Evolutionary conservation across 306 rosid genomes (phyloP).

Genomic region (Coriaria nepalensis): DNA sequence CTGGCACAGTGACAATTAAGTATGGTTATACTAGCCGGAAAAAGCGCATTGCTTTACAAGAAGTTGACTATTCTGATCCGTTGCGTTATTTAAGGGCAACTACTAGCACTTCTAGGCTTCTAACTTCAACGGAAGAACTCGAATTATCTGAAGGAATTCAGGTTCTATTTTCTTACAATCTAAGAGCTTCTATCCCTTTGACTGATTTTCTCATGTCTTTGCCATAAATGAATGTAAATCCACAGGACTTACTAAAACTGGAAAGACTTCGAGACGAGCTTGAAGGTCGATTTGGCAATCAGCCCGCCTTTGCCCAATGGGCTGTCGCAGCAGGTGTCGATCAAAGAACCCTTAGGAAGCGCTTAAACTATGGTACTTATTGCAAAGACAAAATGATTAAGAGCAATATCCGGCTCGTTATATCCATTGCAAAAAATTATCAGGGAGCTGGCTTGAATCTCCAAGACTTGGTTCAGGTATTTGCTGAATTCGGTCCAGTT

Average conservation of each 20-base stretch:
- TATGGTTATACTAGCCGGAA: conserved; percentile 47
- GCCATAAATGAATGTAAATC: conserved; percentile 12
- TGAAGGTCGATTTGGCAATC: conserved; percentile 51
- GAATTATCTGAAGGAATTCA: conserved; percentile 84
- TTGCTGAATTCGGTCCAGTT: conserved; percentile 1
- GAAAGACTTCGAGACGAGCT: conserved; percentile 77
- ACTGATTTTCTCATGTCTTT: conserved; percentile 21
- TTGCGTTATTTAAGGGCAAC: conserved; percentile 72
- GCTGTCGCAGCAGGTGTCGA: conserved; percentile 89
- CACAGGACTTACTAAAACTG: conserved; percentile 78
- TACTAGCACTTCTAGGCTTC: conserved; percentile 54
- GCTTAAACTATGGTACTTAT: conserved; percentile 50
- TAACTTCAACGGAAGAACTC: conserved; percentile 60
- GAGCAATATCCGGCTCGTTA: conserved; percentile 87
- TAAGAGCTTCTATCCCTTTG: conserved; percentile 1
- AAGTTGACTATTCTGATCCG: conserved; percentile 73
- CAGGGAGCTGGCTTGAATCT: conserved; percentile 91
- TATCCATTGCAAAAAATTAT: conserved; percentile 87
- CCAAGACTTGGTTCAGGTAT: conserved; percentile 96
- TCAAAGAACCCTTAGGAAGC: conserved; percentile 63
- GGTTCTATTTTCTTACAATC: conserved; percentile 25
- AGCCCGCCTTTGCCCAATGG: conserved; percentile 80
- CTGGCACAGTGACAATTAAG: conserved; percentile 50
- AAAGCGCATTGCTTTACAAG: conserved; percentile 58
- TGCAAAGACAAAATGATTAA: conserved; percentile 96